These are phyloP conservation scores for Durio zibethinus DNA, from an alignment of 345 rosid genomes.

Conservation along the genomic window DNA sequence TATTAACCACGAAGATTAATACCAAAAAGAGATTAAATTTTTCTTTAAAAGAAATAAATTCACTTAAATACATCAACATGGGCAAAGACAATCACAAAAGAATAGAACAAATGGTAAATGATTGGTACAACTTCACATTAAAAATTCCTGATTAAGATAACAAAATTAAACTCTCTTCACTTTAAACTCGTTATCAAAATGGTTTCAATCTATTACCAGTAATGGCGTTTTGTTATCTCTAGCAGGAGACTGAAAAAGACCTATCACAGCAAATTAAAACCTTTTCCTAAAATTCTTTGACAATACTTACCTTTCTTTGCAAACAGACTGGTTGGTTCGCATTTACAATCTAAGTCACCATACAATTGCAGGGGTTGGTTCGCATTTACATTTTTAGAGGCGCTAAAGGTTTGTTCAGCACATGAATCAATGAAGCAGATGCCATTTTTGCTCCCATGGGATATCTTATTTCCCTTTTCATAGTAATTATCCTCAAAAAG, in stretches of 20 bases:
- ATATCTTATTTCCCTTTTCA: conserved; percentile 18
- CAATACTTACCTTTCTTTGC: conserved; percentile 48
- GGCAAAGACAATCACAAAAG: neutral
- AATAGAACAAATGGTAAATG: neutral
- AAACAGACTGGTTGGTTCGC: conserved; percentile 57
- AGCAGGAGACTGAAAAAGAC: neutral
- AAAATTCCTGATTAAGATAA: neutral
- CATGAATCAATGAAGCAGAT: conserved; percentile 28
- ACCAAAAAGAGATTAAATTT: neutral
- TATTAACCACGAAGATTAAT: neutral
- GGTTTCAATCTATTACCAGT: neutral
- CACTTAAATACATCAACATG: neutral
- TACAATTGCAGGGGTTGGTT: conserved; percentile 26
- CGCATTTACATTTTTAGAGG: conserved; percentile 25
- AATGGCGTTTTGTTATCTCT: neutral
- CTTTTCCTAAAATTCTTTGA: neutral
- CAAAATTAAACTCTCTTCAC: neutral
- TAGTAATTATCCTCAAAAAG: conserved; percentile 17
- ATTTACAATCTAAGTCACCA: conserved; percentile 28
- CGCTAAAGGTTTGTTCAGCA: conserved; percentile 34
- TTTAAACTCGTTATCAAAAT: neutral
- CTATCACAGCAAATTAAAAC: neutral
- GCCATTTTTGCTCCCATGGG: conserved; percentile 35
- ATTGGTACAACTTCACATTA: neutral
- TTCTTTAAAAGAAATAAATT: neutral